phyloP scores from a whole-genome alignment of 257 asterid species.

The Solanum pennellii region DNA sequence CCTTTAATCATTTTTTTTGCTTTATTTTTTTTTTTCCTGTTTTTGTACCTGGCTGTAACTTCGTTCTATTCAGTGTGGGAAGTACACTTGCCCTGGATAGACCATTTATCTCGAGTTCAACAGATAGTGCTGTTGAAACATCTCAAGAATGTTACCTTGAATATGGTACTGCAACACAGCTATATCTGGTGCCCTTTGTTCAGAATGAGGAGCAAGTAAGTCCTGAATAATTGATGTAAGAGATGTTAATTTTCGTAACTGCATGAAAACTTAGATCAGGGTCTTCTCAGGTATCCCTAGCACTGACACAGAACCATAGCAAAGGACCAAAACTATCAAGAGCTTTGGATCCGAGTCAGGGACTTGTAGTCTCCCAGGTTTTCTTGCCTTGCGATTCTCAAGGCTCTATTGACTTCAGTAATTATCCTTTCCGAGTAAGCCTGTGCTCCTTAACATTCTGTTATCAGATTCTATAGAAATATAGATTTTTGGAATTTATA shows the following conservation, averaged over 20 bases:
- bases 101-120: slow-evolving; percentile 57
- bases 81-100: slow-evolving; percentile 88
- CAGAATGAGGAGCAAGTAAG: slow-evolving; percentile 72
- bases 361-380: slow-evolving; percentile 70
- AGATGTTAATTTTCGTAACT: background rate
- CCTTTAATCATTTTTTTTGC: background rate
- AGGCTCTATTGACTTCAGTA: slow-evolving; percentile 81
- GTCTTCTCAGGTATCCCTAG: slow-evolving; percentile 49
- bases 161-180: slow-evolving; percentile 80
- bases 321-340: slow-evolving; percentile 52
- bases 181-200: slow-evolving; percentile 66
- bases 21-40: background rate
- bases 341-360: slow-evolving; percentile 46
- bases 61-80: slow-evolving; percentile 52
- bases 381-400: slow-evolving; percentile 82
- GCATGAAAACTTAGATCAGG: background rate
- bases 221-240: background rate
- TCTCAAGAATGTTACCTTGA: slow-evolving; percentile 53
- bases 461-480: background rate
- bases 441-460: background rate
- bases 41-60: slow-evolving; percentile 1
- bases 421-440: slow-evolving; percentile 83
- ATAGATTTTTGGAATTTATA: background rate
- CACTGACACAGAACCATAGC: slow-evolving; percentile 62
- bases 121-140: slow-evolving; percentile 34